Evolutionary conservation across 2,329 filamentous ascomycete genomes (phyloP), one percentile per base, ranked within the genome.

Genomic region (Bisporella sp.): DNA sequence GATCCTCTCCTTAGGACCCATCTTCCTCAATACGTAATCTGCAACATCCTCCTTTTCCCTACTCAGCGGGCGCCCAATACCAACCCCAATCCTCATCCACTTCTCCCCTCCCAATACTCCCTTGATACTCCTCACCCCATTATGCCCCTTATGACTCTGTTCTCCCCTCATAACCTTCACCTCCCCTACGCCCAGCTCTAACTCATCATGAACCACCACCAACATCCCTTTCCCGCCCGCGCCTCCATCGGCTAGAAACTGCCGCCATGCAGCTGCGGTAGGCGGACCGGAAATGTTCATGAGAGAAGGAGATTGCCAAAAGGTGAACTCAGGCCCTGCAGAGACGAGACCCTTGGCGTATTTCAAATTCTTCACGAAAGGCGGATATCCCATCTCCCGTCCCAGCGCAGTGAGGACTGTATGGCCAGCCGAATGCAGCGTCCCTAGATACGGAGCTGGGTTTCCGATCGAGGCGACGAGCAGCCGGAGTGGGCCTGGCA

Each of bases 381-480:
- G 50, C 0, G 81, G 73, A 56, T 66, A 48, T 50, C 57, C 57
- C 59, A 71, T 52, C 33, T 51, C 41, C 6, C 43, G 7, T 5
- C 55, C 49, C 6, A 92, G 70, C 2, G 77, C 73, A 48, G 78
- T 73, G 57, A 96, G 79, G 43, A 89, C 79, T 50, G 82, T 79
- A 71, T 97, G 92, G 8, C 91, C 93, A 11, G 90, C 89, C 29
- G 84, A 91, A 70, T 97, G 93, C 6, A 92, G 82, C 21, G 88
- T 95, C 56, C 85, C 77, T 57, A 80, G 78, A 68, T 92, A 91
- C 2, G 81, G 73, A 5, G 78, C 74, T 5, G 87, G 89, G 61
- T 97, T 97, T 59, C 93, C 93, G 55, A 99, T 78, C 55, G 89
- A 93, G 71, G 90, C 79, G 61, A 97, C 76, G 50, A 97, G 80